A percentile compares a stretch with the other conserved stretches of the same genome.
phyloP scores from a whole-genome alignment of 495 filamentous ascomycete species.

The Talaromyces adpressus region DNA sequence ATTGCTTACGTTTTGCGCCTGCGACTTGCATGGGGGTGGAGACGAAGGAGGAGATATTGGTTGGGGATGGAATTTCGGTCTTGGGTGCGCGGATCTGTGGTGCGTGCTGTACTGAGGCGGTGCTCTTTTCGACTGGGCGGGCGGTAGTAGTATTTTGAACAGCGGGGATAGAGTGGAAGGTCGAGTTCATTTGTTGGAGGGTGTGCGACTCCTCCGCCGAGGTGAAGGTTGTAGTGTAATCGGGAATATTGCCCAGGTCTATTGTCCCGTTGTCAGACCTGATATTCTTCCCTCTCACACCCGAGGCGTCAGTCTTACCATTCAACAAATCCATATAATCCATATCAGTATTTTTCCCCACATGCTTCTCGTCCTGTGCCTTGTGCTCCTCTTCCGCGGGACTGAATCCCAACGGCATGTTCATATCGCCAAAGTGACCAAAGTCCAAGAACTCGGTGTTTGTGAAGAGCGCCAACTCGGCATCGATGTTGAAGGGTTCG shows the following conservation, averaged over 20 bases:
- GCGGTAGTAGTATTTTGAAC: conserved; percentile 13
- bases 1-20: conserved; percentile 34
- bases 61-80: conserved; percentile 12
- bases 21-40: conserved; percentile 16
- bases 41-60: conserved; percentile 11
- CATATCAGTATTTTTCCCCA: conserved; percentile 23
- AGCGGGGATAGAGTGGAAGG: conserved; percentile 20
- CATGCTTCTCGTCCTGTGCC: conserved; percentile 14
- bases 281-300: background rate
- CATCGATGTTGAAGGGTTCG: conserved; percentile 56
- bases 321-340: conserved; percentile 39
- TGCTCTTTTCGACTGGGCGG: conserved; percentile 12
- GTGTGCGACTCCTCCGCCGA: conserved; percentile 15
- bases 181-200: conserved; percentile 19
- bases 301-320: conserved; percentile 23
- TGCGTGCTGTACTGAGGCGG: conserved; percentile 17
- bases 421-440: conserved; percentile 50
- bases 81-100: conserved; percentile 13
- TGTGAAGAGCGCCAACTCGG: conserved; percentile 83
- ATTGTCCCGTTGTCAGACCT: conserved; percentile 13
- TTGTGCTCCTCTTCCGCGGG: conserved; percentile 21
- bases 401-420: conserved; percentile 29
- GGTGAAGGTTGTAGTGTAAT: conserved; percentile 27
- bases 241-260: conserved; percentile 31
- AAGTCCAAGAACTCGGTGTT: conserved; percentile 93